phyloP scores from a whole-genome alignment of 768 basidiomycete species.

The Trametes maxima region DNA sequence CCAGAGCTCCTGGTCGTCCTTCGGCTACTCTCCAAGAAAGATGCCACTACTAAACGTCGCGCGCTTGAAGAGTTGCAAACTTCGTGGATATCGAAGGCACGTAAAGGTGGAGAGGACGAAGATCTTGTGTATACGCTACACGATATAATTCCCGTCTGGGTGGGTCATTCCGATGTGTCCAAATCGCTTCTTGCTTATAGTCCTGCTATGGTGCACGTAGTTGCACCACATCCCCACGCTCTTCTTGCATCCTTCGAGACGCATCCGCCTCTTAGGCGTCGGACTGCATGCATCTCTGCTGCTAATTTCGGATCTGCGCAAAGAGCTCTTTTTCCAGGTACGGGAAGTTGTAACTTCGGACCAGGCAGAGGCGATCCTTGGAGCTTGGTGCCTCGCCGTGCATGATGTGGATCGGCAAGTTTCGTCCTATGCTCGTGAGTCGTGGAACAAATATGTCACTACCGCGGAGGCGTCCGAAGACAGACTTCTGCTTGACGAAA shows the following conservation, averaged over 20 bases:
- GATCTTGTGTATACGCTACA: slow-evolving; percentile 43
- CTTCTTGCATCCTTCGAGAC: slow-evolving; percentile 77
- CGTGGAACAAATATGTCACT: slow-evolving; percentile 52
- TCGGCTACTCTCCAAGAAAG: slow-evolving; percentile 85
- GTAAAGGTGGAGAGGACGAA: slow-evolving; percentile 46
- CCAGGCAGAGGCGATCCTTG: slow-evolving; percentile 60
- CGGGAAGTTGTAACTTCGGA: slow-evolving; percentile 44
- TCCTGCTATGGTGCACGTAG: slow-evolving; percentile 40
- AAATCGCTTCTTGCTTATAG: neutral
- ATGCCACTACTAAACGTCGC: slow-evolving; percentile 77
- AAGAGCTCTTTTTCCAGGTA: slow-evolving; percentile 53
- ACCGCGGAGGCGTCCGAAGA: slow-evolving; percentile 6
- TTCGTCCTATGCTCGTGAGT: slow-evolving; percentile 47
- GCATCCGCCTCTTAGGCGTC: slow-evolving; percentile 64
- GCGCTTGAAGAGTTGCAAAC: slow-evolving; percentile 83
- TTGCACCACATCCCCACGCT: slow-evolving; percentile 85
- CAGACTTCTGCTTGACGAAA: slow-evolving; percentile 37
- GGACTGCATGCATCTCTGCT: slow-evolving; percentile 68
- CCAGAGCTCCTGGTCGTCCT: slow-evolving; percentile 84
- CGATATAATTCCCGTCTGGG: slow-evolving; percentile 89
- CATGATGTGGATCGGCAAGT: slow-evolving; percentile 75
- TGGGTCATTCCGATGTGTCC: slow-evolving; percentile 42
- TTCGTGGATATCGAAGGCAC: slow-evolving; percentile 63
- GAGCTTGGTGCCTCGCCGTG: slow-evolving; percentile 72
- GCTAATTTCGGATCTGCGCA: slow-evolving; percentile 48